Percentiles rank a stretch among this genome's conserved stretches.
Evolutionary conservation across 768 basidiomycete genomes (phyloP).

Genomic region (Amanita jacksonii): DNA sequence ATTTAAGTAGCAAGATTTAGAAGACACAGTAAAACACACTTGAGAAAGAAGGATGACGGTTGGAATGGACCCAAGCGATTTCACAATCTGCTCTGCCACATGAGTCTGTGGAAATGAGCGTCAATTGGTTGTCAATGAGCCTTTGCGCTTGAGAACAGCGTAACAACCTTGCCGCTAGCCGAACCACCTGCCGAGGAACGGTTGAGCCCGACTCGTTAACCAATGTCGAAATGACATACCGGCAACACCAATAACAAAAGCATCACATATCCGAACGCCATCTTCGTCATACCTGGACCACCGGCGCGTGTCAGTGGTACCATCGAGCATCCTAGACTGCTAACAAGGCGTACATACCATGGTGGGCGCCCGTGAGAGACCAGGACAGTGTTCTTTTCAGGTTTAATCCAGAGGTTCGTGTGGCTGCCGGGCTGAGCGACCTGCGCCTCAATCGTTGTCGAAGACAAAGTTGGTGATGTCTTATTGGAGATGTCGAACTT

Average conservation of each 20-base stretch:
- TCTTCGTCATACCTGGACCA: conserved; percentile 73
- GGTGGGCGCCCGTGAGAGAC: conserved; percentile 82
- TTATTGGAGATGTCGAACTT: conserved; percentile 4
- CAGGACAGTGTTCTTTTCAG: conserved; percentile 66
- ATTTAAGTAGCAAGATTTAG: background rate
- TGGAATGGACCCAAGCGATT: conserved; percentile 73
- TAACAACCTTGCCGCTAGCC: conserved; percentile 71
- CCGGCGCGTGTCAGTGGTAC: no score
- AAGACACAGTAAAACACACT: conserved; percentile 26
- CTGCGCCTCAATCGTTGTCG: conserved; percentile 10
- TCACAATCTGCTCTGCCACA: conserved; percentile 76
- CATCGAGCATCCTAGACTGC: conserved; percentile 7
- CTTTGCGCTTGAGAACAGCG: conserved; percentile 8
- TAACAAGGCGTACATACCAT: conserved; percentile 38
- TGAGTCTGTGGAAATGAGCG: conserved; percentile 48
- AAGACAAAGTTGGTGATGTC: background rate
- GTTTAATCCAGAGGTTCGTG: conserved; percentile 24
- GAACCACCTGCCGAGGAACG: conserved; percentile 51
- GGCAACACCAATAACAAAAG: conserved; percentile 80
- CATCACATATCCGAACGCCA: conserved; percentile 57
- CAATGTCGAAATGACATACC: conserved; percentile 33
- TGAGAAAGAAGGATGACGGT: conserved; percentile 89
- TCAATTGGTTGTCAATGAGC: background rate
- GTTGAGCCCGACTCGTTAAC: conserved; percentile 1
- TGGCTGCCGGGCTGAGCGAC: conserved; percentile 5